Conservation (phyloP, 176 grass and related monocot genomes). For the Urochloa ruziziensis region DNA sequence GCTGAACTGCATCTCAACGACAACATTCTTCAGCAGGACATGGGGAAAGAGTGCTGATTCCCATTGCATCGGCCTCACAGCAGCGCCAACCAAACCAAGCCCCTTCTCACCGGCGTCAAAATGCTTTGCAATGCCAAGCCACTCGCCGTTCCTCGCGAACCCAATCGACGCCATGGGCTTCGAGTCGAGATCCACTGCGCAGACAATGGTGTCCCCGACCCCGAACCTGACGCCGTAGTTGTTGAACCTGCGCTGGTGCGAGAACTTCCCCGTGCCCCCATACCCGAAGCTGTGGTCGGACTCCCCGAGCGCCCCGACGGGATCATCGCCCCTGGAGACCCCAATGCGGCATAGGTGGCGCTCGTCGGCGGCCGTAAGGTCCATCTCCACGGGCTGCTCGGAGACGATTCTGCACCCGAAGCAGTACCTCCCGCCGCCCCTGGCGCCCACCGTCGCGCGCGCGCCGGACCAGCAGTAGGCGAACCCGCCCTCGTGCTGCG, state of each 20-base stretch:
- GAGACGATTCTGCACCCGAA: conserved; percentile 61
- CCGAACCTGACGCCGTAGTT: conserved; percentile 52
- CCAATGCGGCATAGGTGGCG: conserved; percentile 65
- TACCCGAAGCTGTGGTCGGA: conserved; percentile 55
- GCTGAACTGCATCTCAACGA: conserved; percentile 57
- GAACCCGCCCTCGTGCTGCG: conserved; percentile 55
- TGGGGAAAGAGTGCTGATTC: conserved; percentile 63
- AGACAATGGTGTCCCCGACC: conserved; percentile 59
- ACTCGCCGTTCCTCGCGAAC: conserved; percentile 55
- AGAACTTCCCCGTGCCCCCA: conserved; percentile 70
- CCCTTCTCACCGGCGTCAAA: conserved; percentile 45
- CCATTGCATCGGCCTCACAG: conserved; percentile 34
- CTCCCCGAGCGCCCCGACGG: conserved; percentile 57
- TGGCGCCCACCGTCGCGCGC: conserved; percentile 44
- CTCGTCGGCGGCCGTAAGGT: conserved; percentile 37
- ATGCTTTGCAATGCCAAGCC: conserved; percentile 41
- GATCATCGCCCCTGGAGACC: conserved; percentile 44
- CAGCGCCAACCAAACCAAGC: conserved; percentile 39
- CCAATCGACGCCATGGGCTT: conserved; percentile 53
- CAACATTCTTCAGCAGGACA: conserved; percentile 66
- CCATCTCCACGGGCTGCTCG: conserved; percentile 59
- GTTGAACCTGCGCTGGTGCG: conserved; percentile 37
- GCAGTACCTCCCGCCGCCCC: conserved; percentile 59
- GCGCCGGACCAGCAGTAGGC: conserved; percentile 79
- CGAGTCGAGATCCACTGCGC: conserved; percentile 56